Evolutionary conservation across 345 rosid genomes (phyloP).

Genomic region (Euphorbia peplus): DNA sequence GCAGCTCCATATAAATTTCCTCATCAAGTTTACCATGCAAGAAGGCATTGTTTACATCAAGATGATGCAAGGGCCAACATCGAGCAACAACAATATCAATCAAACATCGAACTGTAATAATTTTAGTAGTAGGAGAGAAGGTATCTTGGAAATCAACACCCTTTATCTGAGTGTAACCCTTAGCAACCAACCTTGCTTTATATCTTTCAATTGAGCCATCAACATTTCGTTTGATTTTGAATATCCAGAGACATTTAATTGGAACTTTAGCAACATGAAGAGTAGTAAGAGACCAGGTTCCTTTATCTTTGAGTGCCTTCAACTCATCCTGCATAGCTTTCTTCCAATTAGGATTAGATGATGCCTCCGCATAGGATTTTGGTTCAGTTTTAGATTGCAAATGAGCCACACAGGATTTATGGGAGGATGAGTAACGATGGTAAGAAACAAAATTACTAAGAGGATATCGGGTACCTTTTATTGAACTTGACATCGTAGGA

Average conservation of each 20-base stretch:
- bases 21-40: no score
- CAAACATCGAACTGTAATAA: not conserved
- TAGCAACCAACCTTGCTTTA: not conserved
- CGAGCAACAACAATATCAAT: not conserved
- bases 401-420: not conserved
- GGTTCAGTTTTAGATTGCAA: not conserved
- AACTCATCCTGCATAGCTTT: not conserved
- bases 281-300: not conserved
- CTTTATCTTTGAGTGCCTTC: not conserved
- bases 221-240: not conserved
- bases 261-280: no score
- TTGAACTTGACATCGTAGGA: not conserved
- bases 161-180: not conserved
- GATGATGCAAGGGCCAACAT: not conserved
- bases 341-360: not conserved
- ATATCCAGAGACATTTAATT: not conserved
- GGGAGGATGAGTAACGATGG: not conserved
- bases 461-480: constrained; percentile 1
- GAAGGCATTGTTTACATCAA: not conserved
- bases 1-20: no score
- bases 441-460: not conserved
- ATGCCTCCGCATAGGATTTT: not conserved
- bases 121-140: not conserved
- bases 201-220: not conserved
- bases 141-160: not conserved